A percentile compares a stretch with the other conserved stretches of the same genome.
Conservation (phyloP, 306 rosid species). For the Erythrophleum fordii region DNA sequence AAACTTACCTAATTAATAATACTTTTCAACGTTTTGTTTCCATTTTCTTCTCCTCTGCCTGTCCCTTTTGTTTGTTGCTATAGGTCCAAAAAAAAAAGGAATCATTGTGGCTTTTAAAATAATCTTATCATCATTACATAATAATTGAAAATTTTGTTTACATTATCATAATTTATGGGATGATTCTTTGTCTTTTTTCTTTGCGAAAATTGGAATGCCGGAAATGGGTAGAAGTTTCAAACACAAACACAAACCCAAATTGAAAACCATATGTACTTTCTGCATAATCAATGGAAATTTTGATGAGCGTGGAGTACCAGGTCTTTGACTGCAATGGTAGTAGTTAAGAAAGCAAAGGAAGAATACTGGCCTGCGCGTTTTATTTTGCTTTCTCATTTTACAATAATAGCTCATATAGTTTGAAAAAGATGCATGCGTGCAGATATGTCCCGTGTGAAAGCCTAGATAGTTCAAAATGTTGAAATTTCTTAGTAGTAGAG, state of each 20-base stretch:
- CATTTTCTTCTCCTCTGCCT: background rate
- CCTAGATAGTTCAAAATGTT: background rate
- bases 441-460: background rate
- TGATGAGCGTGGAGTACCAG: background rate
- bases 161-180: background rate
- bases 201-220: background rate
- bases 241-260: background rate
- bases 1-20: too few species aligned
- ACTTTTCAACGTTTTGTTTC: background rate
- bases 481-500: background rate
- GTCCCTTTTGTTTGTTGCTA: constrained; percentile 26
- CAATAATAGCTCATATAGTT: constrained; percentile 21
- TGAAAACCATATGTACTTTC: background rate
- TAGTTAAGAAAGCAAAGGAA: constrained; percentile 21
- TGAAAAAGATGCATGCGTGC: constrained; percentile 35
- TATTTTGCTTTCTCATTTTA: constrained; percentile 36
- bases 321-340: constrained; percentile 26
- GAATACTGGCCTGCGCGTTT: constrained; percentile 27
- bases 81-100: constrained; percentile 40
- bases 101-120: constrained; percentile 41
- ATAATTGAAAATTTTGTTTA: constrained; percentile 39
- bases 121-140: constrained; percentile 52
- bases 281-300: background rate
- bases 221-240: background rate
- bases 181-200: background rate